Conservation (phyloP, 768 basidiomycete genomes). For the Crassisporium funariophilum region DNA sequence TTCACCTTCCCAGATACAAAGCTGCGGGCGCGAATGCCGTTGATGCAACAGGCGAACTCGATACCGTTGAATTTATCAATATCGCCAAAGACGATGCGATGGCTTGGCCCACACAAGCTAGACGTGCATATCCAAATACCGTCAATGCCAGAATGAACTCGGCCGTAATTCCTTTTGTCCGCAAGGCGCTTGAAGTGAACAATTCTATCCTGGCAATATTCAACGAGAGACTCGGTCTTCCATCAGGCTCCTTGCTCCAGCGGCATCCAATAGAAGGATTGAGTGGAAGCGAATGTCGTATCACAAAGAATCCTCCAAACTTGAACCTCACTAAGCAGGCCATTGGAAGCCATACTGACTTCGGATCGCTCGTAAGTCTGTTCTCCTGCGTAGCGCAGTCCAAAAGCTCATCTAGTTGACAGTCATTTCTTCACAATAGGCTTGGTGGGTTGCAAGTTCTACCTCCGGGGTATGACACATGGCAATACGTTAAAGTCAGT, state of each 20-base stretch:
- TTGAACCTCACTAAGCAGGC: conserved; percentile 39
- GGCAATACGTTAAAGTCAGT: conserved; percentile 68
- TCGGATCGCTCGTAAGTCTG: conserved; percentile 61
- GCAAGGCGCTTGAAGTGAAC: conserved; percentile 59
- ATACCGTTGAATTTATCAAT: conserved; percentile 66
- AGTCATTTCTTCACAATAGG: conserved; percentile 71
- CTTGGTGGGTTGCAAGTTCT: conserved; percentile 74
- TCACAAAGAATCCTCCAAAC: conserved; percentile 51
- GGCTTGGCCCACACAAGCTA: conserved; percentile 53
- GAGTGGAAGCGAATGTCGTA: conserved; percentile 60
- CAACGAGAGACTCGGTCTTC: conserved; percentile 56
- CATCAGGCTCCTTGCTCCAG: conserved; percentile 44
- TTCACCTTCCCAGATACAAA: conserved; percentile 50
- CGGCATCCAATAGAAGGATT: conserved; percentile 47
- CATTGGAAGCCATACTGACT: conserved; percentile 73
- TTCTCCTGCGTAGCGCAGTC: conserved; percentile 36
- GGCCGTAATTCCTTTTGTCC: conserved; percentile 55
- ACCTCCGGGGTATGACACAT: conserved; percentile 57
- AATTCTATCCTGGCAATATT: conserved; percentile 54
- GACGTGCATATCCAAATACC: conserved; percentile 58
- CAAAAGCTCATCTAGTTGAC: conserved; percentile 29
- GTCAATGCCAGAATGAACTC: conserved; percentile 52
- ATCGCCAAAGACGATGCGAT: conserved; percentile 70
- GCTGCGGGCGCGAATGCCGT: conserved; percentile 62
- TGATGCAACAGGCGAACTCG: conserved; percentile 57